Base-by-base conservation (phyloP, 169 alveolate species). In the Perkinsus chesapeaki region DNA sequence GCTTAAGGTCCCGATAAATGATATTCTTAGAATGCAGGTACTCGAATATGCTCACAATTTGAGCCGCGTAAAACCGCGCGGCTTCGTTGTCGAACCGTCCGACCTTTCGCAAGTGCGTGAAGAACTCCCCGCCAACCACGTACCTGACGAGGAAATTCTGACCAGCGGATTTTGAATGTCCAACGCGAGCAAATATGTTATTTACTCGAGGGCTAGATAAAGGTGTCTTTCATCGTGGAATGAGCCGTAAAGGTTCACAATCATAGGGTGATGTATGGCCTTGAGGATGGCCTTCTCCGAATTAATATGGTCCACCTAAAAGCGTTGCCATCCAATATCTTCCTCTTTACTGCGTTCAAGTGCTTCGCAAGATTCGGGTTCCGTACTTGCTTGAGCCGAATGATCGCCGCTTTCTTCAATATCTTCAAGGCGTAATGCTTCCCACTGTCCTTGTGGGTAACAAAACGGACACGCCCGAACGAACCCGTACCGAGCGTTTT, bases 21-120 rank as follows among this genome's bases (percentile, higher is more conserved):
- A 98, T 99, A 94, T 98, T 97, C 96, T 97, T 97, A 91, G 98
- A 95, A 94, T 98, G 99, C 91, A 98, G 96, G 96, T 99, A 98
- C 95, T 98, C 99, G 95, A 99, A 98, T 95, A 98, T 99, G n/a
- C 98, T 91, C 73, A 94, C 94, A 23, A 96, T 96, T 91, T 96
- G 97, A 37, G 98, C 97, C 36, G 98, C 98, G 92, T 97, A 98
- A 94, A 97, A 97, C 39, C 97, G 96, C 82, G 98, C 98, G 23
- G 95, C 96, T 23, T 95, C 96, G 73, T 95, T 95, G 31, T 96
- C 97, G 48, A 97, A 95, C 92, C 96, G 96, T 48, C 97, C 97
- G 39, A 96, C 97, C 43, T 95, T 94, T 82, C 98, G 96, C 93
- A 98, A 94, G 91, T 97, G 97, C 10, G 98, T 97, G 94, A 98